These are phyloP conservation scores for Coemansia sp. DNA, from an alignment of 192 early-diverging fungal genomes.

Conservation along the genomic window DNA sequence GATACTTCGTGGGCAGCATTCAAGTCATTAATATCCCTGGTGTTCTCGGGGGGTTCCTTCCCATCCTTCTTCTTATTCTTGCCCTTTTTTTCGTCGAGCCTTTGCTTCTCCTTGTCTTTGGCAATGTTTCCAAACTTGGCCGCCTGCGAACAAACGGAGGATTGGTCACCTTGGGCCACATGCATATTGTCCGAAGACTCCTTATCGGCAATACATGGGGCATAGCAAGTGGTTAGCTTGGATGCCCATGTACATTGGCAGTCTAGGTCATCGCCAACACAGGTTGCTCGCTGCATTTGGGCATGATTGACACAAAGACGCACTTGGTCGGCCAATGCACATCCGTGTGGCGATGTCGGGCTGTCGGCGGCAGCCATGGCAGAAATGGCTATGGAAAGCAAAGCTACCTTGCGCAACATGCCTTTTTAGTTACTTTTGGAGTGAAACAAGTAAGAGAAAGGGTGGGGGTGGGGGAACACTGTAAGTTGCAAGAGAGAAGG, in stretches of 20 bases:
- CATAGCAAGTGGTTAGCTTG: slow-evolving; percentile 28
- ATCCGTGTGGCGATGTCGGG: slow-evolving; percentile 3
- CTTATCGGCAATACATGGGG: slow-evolving; percentile 36
- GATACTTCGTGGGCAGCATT: slow-evolving; percentile 12
- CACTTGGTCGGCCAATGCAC: slow-evolving; percentile 38
- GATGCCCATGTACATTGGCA: slow-evolving; percentile 47
- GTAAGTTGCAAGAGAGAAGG: too few species aligned
- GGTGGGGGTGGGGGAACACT: too few species aligned
- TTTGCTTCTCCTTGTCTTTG: slow-evolving; percentile 41
- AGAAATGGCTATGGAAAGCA: neutral
- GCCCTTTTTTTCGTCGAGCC: slow-evolving; percentile 21
- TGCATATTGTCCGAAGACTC: slow-evolving; percentile 36
- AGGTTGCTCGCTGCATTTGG: slow-evolving; percentile 35
- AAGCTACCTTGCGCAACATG: too few species aligned
- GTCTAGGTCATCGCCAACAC: slow-evolving; percentile 39
- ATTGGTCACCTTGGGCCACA: slow-evolving; percentile 31
- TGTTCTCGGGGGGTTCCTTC: neutral
- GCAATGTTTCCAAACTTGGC: slow-evolving; percentile 44
- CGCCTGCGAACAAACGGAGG: slow-evolving; percentile 33
- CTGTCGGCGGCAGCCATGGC: neutral
- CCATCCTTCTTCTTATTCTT: slow-evolving; percentile 21
- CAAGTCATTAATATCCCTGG: slow-evolving; percentile 38
- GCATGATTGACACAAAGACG: slow-evolving; percentile 43
- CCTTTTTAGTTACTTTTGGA: too few species aligned
- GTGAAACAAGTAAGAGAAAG: too few species aligned